phyloP scores from a whole-genome alignment of 2,329 filamentous ascomycete species.

The Aspergillus brasiliensis region DNA sequence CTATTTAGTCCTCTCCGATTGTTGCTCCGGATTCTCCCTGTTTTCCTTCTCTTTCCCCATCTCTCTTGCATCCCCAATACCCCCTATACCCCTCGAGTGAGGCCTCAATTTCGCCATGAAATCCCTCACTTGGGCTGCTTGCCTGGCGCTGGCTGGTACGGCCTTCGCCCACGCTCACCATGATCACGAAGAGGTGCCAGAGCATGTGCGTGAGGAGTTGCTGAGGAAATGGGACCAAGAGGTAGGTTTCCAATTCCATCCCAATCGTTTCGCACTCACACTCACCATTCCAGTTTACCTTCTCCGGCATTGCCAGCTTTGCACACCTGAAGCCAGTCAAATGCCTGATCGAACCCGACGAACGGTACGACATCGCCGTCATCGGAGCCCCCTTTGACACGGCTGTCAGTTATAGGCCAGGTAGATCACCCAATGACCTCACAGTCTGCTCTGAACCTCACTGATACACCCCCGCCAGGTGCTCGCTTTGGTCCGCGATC shows the following conservation, averaged over 20 bases:
- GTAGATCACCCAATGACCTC: slow-evolving; percentile 41
- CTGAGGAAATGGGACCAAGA: slow-evolving; percentile 52
- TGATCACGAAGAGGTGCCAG: slow-evolving; percentile 42
- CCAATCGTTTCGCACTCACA: background rate
- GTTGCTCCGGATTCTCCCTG: background rate
- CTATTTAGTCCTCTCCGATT: slow-evolving; percentile 8
- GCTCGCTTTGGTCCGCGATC: slow-evolving; percentile 84
- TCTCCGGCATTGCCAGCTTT: slow-evolving; percentile 74
- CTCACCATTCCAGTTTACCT: slow-evolving; percentile 56
- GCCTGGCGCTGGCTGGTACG: slow-evolving; percentile 38
- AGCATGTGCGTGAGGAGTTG: slow-evolving; percentile 45
- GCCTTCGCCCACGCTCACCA: slow-evolving; percentile 43
- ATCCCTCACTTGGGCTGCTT: slow-evolving; percentile 26
- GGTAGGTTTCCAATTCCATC: slow-evolving; percentile 29
- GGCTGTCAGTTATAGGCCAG: slow-evolving; percentile 69
- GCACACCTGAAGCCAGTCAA: slow-evolving; percentile 70
- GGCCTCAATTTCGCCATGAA: slow-evolving; percentile 27
- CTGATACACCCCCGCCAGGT: slow-evolving; percentile 35
- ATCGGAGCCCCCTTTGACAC: slow-evolving; percentile 76
- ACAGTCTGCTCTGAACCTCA: background rate
- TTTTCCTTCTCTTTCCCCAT: background rate
- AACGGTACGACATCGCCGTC: slow-evolving; percentile 70
- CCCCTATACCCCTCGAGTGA: background rate
- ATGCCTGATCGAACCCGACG: slow-evolving; percentile 67
- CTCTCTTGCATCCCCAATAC: background rate